phyloP scores from a whole-genome alignment of 2,329 filamentous ascomycete species.

The Macrophomina pseudophaseolina region DNA sequence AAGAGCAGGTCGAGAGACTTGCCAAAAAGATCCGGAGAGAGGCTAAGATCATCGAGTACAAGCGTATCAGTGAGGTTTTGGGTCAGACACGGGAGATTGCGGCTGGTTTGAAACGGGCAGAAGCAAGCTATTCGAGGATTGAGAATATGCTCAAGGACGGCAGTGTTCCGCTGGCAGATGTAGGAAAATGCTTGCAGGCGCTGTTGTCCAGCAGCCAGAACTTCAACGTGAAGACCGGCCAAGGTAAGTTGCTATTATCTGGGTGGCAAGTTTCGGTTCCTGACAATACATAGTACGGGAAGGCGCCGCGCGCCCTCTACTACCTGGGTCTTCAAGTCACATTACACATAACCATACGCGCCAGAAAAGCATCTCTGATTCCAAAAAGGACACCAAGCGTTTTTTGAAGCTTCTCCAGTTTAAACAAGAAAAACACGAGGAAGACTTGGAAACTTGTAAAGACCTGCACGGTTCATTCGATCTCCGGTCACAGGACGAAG shows the following conservation, averaged over 20 bases:
- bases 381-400: not conserved
- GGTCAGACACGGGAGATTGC: not conserved
- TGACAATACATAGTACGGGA: not conserved
- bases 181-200: not conserved
- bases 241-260: not conserved
- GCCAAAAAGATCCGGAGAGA: not conserved
- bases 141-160: not conserved
- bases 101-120: not conserved
- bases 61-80: not conserved
- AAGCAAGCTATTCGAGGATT: not conserved
- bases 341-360: not conserved
- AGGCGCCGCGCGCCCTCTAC: not conserved
- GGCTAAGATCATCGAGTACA: not conserved
- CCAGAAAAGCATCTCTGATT: not conserved
- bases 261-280: not conserved
- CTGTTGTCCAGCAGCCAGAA: not conserved
- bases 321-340: not conserved
- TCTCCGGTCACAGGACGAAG: conserved; percentile 11
- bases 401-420: not conserved
- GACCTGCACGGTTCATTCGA: not conserved
- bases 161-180: not conserved
- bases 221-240: not conserved
- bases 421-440: not conserved
- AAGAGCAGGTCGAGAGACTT: not conserved
- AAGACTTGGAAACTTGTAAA: not conserved